Base-by-base conservation (phyloP, 2,329 filamentous ascomycete species). In the Calonectria leucothoes region DNA sequence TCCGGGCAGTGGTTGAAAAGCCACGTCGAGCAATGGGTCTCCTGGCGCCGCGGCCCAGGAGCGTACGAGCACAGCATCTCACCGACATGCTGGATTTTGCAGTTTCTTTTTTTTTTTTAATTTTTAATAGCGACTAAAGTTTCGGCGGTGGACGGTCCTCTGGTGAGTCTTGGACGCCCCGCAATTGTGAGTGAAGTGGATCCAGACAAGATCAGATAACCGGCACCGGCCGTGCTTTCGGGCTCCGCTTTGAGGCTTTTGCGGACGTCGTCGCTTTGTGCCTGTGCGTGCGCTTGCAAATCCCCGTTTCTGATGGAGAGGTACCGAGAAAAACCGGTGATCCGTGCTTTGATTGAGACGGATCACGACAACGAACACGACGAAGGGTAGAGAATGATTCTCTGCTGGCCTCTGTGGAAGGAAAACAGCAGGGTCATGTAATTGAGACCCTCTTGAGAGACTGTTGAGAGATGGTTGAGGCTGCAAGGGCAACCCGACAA, bases 41-140 rank as follows among this genome's bases (percentile, higher is more conserved):
- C 35, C 70, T 74, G 48, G 72, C 52, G 35, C 75, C 52, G 42
- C 76, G 78, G 52, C 74, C 65, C 64, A 79, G 17, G 11, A 81
- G 57, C 61, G 74, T 71, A 57, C 77, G 77, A 27, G 74, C 45
- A 51, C 70, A 73, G 23, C 71, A 71, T 66, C 73, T 74, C 20
- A 73, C 66, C 37, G 69, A 74, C 73, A 81, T 75, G 71, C 74
- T 77, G 66, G 23, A 48, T 59, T 57, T 20, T 31, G 20, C 11
- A 17, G 20, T 49, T 37, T 51, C 23, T 68, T 68, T 68, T 68
- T 23, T 23, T 7, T 23, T 42, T 49, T 37, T 51, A 17, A 64
- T 42, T 68, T 59, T 59, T 35, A 61, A 61, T 35, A 42, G 37
- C 55, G 37, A 29, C 61, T 72, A 14, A 61, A 49, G 49, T 39